phyloP scores from a whole-genome alignment of 176 grass and related monocot genomes.

The Raddia distichophylla region DNA sequence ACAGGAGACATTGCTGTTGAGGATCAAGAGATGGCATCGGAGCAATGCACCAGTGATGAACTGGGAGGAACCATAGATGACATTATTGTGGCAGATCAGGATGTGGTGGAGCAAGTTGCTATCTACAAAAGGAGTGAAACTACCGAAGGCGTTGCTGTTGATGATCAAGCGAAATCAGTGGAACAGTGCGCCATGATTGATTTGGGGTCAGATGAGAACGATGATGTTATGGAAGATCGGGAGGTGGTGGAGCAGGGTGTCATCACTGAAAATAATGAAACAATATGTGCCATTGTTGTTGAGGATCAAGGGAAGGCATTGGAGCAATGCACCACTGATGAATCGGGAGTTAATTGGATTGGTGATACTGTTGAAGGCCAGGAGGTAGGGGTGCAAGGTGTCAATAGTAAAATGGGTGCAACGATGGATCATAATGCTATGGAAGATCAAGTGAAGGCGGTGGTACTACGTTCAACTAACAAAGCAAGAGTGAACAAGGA shows the following conservation, averaged over 20 bases:
- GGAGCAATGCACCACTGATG: background rate
- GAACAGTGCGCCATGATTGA: background rate
- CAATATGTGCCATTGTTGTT: background rate
- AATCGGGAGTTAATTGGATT: background rate
- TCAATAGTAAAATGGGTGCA: background rate
- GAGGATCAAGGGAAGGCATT: constrained; percentile 18
- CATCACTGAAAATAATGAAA: background rate
- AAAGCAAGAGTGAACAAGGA: background rate
- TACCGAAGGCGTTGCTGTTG: background rate
- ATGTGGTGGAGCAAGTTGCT: background rate
- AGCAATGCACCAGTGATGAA: no score
- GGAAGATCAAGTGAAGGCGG: constrained; percentile 22
- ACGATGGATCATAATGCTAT: background rate
- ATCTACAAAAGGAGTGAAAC: background rate
- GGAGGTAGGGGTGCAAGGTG: constrained; percentile 10
- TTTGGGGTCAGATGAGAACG: background rate
- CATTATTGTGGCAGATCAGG: no score
- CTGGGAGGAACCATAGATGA: no score
- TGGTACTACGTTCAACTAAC: background rate
- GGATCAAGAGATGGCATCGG: no score
- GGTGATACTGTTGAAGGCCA: background rate
- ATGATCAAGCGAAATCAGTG: background rate
- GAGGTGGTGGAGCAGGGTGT: constrained; percentile 2
- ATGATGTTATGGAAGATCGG: background rate
- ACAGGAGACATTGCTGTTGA: no score